These are phyloP conservation scores for Aureobasidium sp. DNA, from an alignment of 2,329 filamentous ascomycete species.

Conservation along the genomic window DNA sequence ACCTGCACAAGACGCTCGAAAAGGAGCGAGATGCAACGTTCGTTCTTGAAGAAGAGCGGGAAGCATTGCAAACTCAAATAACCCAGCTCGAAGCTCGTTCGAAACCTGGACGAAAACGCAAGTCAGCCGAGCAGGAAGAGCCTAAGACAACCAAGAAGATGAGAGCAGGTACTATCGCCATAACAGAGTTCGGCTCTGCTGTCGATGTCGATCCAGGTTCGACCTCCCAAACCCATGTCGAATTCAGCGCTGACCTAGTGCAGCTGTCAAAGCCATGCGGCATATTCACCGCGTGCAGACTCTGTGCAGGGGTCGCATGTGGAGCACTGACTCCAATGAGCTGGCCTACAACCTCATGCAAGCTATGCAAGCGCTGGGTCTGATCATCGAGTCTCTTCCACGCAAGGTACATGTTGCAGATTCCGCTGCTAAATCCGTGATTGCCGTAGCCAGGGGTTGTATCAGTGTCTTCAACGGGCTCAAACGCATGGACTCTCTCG, in stretches of 20 bases:
- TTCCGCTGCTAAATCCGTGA: slow-evolving; percentile 13
- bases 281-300: slow-evolving; percentile 21
- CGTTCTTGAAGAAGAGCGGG: neutral
- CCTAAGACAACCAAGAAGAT: neutral
- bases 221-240: rapidly evolving
- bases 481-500: slow-evolving; percentile 12
- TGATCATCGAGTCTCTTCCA: slow-evolving; percentile 17
- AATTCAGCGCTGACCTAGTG: neutral
- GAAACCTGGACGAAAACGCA: slow-evolving; percentile 1
- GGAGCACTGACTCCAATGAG: slow-evolving; percentile 13
- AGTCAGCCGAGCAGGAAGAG: neutral
- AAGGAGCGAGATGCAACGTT: neutral
- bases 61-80: neutral
- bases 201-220: neutral
- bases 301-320: slow-evolving; percentile 16
- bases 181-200: neutral
- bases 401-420: slow-evolving; percentile 13
- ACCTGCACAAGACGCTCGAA: slow-evolving; percentile 19
- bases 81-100: neutral
- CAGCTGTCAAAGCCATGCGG: slow-evolving; percentile 17
- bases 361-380: slow-evolving; percentile 16
- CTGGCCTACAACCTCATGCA: slow-evolving; percentile 22
- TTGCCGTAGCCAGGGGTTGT: slow-evolving; percentile 29
- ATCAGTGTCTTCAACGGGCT: slow-evolving; percentile 26
- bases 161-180: neutral